phyloP scores from a whole-genome alignment of 495 filamentous ascomycete species.

The Usnea hakonensis region DNA sequence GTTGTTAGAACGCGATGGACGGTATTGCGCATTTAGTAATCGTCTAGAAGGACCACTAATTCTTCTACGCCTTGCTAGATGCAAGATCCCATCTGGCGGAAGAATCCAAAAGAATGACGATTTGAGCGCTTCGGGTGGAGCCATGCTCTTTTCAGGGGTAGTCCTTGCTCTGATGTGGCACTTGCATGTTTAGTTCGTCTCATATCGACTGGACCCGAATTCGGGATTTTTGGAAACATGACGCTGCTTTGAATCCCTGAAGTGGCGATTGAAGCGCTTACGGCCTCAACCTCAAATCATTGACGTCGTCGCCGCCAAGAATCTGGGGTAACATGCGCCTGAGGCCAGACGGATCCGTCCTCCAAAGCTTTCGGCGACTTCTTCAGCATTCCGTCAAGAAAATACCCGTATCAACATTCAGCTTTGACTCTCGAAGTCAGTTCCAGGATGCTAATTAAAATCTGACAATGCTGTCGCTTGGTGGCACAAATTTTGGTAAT shows the following conservation, averaged over 20 bases:
- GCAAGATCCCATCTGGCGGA: conserved; percentile 8
- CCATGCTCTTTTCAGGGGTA: conserved; percentile 3
- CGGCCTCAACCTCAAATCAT: background rate
- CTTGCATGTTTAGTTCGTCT: conserved; percentile 13
- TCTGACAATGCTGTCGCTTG: background rate
- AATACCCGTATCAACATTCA: background rate
- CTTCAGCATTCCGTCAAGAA: background rate
- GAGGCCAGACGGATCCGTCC: background rate
- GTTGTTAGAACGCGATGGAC: background rate
- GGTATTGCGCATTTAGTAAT: background rate
- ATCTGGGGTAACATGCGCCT: conserved; percentile 9
- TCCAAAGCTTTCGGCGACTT: too few species aligned
- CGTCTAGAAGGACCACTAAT: background rate
- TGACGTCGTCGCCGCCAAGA: background rate
- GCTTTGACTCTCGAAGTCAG: background rate
- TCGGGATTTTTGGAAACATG: conserved; percentile 5
- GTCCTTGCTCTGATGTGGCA: background rate
- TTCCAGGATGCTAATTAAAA: background rate
- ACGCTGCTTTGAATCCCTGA: conserved; percentile 9
- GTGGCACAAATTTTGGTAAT: background rate
- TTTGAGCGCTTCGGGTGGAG: conserved; percentile 16
- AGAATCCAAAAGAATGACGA: background rate
- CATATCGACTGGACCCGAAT: background rate
- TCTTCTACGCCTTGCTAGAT: background rate
- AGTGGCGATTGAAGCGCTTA: conserved; percentile 3